These are phyloP conservation scores for Jatropha podagrica DNA, from an alignment of 441 rosid genomes.

Conservation along the genomic window DNA sequence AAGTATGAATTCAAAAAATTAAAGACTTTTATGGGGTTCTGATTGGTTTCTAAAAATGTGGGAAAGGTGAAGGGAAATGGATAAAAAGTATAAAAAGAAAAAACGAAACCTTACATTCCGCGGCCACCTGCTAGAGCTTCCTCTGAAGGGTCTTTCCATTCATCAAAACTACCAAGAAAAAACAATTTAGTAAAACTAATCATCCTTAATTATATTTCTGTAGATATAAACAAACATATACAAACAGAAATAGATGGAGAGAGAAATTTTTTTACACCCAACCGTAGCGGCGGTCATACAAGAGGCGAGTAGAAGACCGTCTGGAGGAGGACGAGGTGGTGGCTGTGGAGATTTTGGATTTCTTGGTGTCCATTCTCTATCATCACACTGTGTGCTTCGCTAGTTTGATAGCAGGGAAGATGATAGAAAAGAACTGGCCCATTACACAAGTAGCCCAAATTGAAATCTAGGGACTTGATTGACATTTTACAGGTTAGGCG, in stretches of 20 bases:
- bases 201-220: not conserved
- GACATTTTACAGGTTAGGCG: too few relatives aligned
- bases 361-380: slow-evolving; percentile 1
- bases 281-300: slow-evolving; percentile 64
- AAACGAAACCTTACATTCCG: slow-evolving; percentile 44
- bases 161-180: slow-evolving; percentile 41
- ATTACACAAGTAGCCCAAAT: too few relatives aligned
- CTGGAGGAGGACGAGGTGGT: not conserved
- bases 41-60: not conserved
- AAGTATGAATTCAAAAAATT: not conserved
- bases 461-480: too few relatives aligned
- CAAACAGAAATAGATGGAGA: not conserved
- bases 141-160: slow-evolving; percentile 60
- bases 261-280: slow-evolving; percentile 41
- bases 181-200: not conserved
- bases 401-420: not conserved
- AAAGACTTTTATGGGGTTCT: not conserved
- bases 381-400: not conserved
- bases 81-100: too few relatives aligned
- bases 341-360: not conserved
- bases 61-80: not conserved
- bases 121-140: slow-evolving; percentile 69
- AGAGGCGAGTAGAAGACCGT: slow-evolving; percentile 36
- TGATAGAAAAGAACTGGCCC: too few relatives aligned
- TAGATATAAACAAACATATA: not conserved